Base-by-base conservation (phyloP, 768 basidiomycete genomes). In the Lentinula edodes region DNA sequence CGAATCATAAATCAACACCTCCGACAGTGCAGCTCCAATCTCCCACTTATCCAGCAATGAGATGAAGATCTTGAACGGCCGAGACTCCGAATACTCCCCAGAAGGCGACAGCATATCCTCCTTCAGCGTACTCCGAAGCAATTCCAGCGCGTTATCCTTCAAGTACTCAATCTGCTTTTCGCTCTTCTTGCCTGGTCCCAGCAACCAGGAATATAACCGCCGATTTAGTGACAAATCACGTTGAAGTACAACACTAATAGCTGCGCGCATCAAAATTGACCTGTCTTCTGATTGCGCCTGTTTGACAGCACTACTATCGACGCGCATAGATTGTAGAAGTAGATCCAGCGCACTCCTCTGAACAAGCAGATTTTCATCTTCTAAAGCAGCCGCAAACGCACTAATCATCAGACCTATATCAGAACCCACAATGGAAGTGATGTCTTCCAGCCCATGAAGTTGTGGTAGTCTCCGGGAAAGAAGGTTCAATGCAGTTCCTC, bases 31-130 rank as follows among this genome's bases (percentile, higher is more conserved):
- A 7, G 83, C 84, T 5, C 96, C 96, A 50, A 98, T 89, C 71
- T 98, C 97, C 91, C 93, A 98, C 72, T 97, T 97, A 72, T 99
- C 97, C 65, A 98, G 77, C 16, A 98, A 73, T 1, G 94, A 95
- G 23, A 98, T 88, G 72, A 97, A 95, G 38, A 98, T 90, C 74
- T 95, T 96, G 83, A 95, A 98, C 0, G 97, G 93, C 28, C 92
- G 78, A 3, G 90, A 89, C 63, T 88, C 87, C 0, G 89, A 78
- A 65, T 93, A 93, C 61, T 87, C 86, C 54, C 82, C 80, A 2
- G 86, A 86, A 2, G 88, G 87, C 10, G 79, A 74, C 62, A 83
- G 78, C 91, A 95, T 93, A 64, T 95, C 92, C 50, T 81, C 78
- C 89, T 93, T 86, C 43, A 98, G 73, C 0, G 93, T 91, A 3